phyloP scores from a whole-genome alignment of 2,329 filamentous ascomycete species.

The Trichoderma sp. region DNA sequence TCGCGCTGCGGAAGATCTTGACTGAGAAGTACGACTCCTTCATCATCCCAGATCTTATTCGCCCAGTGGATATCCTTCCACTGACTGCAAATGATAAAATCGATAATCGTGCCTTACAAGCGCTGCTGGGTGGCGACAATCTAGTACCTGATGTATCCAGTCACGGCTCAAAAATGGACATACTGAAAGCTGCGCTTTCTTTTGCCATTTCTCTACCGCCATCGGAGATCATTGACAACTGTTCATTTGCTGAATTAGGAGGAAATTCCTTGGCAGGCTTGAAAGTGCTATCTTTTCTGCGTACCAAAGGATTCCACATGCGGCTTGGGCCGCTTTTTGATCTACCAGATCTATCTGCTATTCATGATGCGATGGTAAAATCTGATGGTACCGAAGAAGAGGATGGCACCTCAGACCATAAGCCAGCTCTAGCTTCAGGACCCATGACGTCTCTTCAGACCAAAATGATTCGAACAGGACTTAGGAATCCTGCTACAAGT shows the following conservation, averaged over 20 bases:
- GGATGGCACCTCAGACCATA: not conserved
- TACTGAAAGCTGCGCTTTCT: not conserved
- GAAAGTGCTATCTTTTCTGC: not conserved
- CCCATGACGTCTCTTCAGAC: not conserved
- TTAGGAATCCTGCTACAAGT: not conserved
- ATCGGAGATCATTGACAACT: not conserved
- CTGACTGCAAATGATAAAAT: not conserved
- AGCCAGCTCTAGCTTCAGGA: not conserved
- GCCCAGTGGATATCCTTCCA: not conserved
- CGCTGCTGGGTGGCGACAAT: not conserved
- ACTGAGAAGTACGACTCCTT: not conserved
- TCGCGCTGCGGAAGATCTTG: not conserved
- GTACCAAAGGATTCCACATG: not conserved
- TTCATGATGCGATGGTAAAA: not conserved
- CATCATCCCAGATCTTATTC: not conserved
- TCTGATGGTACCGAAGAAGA: not conserved
- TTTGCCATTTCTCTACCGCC: not conserved
- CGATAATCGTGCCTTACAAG: not conserved
- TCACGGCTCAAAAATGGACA: not conserved
- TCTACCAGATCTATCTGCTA: not conserved
- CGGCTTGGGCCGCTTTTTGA: not conserved
- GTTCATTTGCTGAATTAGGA: not conserved
- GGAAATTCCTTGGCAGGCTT: not conserved
- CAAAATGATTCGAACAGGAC: not conserved
- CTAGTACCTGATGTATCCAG: not conserved